Base-by-base conservation (phyloP, 1,284 basidiomycete species). In the Takashimella koratensis region DNA sequence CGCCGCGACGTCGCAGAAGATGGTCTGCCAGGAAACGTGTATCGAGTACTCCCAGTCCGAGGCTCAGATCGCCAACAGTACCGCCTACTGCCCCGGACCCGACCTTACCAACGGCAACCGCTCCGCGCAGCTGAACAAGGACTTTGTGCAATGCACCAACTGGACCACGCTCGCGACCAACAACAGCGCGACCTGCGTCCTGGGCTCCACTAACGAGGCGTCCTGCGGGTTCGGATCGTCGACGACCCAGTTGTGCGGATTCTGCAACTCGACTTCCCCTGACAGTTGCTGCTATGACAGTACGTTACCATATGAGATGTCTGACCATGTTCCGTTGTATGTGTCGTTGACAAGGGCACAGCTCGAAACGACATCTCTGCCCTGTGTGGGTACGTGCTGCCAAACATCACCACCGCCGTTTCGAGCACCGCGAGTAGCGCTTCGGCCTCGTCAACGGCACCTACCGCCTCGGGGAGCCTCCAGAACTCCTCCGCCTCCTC, bases 191-290 rank as follows among this genome's bases (percentile, higher is more conserved):
- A 69, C 70, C 11, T 79, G 78, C 58, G 68, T 78, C 21, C 26
- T 53, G 5, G 78, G 78, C 8, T 49, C 51, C 25, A 55, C 52
- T 40, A 78, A 78, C 58, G 78, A 79, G 57, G 65, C 62, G 20
- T 77, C 76, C 65, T 79, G 78, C 56, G 78, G 78, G 10, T 79
- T 65, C 50, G 77, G 74, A 2, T 64, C 59, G 8, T 70, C 66
- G 5, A 72, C 66, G 11, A 57, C 57, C 19, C 72, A 78, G 55
- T 60, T 79, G 13, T 79, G 78, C 54, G 59, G 53, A 8, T 75
- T 67, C 60, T 79, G 78, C 45, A 47, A 44, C 8, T 56, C 62
- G n/a, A 45, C 44, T 23, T 54, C 24, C 5, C 66, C 69, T 2
- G 71, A 67, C 23, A 48, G 56, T 19, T 72, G 70, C 51, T 76